Percentiles rank a stretch among this genome's conserved stretches.
These are phyloP conservation scores for Colletotrichum sp. DNA, from an alignment of 2,329 filamentous ascomycete species.

Conservation along the genomic window DNA sequence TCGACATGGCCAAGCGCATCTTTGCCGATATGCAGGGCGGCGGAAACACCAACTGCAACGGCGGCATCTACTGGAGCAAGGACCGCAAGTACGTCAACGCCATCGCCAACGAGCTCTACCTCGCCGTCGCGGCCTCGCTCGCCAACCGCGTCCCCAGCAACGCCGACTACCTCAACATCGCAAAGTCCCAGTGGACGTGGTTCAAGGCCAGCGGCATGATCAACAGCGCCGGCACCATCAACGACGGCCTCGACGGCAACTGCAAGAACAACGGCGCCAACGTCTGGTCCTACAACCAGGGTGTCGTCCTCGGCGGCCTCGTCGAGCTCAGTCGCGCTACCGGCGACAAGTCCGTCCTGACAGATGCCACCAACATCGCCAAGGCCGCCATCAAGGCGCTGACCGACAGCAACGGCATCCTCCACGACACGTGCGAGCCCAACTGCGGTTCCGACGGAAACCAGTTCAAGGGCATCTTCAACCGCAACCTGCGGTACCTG, in stretches of 20 bases:
- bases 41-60: constrained; percentile 51
- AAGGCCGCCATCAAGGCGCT: constrained; percentile 53
- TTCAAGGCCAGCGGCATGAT: constrained; percentile 57
- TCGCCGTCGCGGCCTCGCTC: constrained; percentile 57
- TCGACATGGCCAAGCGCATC: constrained; percentile 55
- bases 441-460: constrained; percentile 54
- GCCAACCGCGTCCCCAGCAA: constrained; percentile 49
- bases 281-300: constrained; percentile 64
- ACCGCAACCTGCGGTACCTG: constrained; percentile 66
- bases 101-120: constrained; percentile 63
- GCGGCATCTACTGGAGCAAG: constrained; percentile 64
- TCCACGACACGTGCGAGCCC: constrained; percentile 54
- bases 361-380: constrained; percentile 52
- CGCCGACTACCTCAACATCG: constrained; percentile 51
- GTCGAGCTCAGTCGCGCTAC: constrained; percentile 56
- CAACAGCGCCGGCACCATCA: constrained; percentile 53
- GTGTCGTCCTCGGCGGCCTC: constrained; percentile 59
- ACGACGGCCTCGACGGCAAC: constrained; percentile 53
- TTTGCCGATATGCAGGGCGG: constrained; percentile 62
- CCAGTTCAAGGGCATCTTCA: constrained; percentile 77
- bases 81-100: constrained; percentile 55
- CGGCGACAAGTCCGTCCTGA: constrained; percentile 43
- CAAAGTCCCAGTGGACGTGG: constrained; percentile 58
- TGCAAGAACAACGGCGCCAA: constrained; percentile 58
- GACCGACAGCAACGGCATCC: constrained; percentile 48